Base-by-base conservation (phyloP, 352 stramenopile genomes). In the Pythium guiyangense region DNA sequence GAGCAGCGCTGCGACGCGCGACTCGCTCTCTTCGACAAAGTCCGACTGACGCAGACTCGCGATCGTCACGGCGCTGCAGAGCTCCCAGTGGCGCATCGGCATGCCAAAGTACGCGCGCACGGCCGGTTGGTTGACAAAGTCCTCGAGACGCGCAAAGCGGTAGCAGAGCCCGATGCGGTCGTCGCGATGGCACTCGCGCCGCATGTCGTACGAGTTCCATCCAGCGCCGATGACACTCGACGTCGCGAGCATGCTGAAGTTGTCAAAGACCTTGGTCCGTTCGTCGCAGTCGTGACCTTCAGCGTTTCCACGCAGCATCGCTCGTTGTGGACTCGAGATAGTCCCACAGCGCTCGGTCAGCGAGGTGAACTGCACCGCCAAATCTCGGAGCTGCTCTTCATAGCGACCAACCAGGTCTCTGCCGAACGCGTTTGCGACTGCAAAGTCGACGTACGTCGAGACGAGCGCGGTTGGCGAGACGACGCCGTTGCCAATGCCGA, bases 401-500 rank as follows among this genome's bases (percentile, higher is more conserved):
- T 57, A 54, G 15, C 39, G 18, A 0, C 63, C 74, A 5, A 82
- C 50, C 18, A 90, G 46, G 15, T 86, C 59, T 48, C 62, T 71
- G 14, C 52, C 62, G 52, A 85, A 84, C 12, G 66, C 45, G 43
- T 83, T 86, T 0, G 59, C 59, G 37, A 54, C 51, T 6, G 73
- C 71, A 57, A 86, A 92, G 1, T 74, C 57, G 5, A 88, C 60
- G 52, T 71, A 73, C 18, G 80, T 84, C 40, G 84, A 58, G 25
- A 75, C 59, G 34, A 77, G 62, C 4, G 81, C 67, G 17, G 40
- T 70, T 2, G 73, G 64, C 18, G 84, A 93, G 18, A 89, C 80
- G 6, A 90, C 67, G 0, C 84, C 85, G 58, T 94, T 92, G 17
- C 85, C 85, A 22, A 94, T 90, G 25, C 69, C 88, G n/a, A 97